Evolutionary conservation across 768 basidiomycete species (phyloP).

Genomic region (Leccinum pellstonianum): DNA sequence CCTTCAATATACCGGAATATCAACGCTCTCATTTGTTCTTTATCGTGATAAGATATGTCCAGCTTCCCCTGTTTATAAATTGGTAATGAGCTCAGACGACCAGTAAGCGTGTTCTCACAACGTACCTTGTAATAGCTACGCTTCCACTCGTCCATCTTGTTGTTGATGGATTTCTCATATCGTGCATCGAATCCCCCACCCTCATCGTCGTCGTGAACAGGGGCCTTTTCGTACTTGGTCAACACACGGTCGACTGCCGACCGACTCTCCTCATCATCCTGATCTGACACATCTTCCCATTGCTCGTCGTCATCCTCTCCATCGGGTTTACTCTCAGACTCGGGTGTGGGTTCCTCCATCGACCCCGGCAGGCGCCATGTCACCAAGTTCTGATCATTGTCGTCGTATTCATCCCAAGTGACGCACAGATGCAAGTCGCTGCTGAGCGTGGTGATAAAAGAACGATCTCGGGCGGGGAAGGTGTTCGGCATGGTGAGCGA

Average conservation of each 20-base stretch:
- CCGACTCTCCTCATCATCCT: slow-evolving; percentile 66
- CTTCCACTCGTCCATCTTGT: slow-evolving; percentile 95
- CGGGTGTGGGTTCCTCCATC: slow-evolving; percentile 34
- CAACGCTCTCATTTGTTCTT: slow-evolving; percentile 66
- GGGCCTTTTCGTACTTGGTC: slow-evolving; percentile 85
- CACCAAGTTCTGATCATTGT: slow-evolving; percentile 74
- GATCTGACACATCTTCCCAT: slow-evolving; percentile 46
- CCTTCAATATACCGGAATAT: slow-evolving; percentile 87
- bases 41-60: slow-evolving; percentile 71
- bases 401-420: slow-evolving; percentile 94
- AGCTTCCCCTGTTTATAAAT: slow-evolving; percentile 70
- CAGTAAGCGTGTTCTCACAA: slow-evolving; percentile 31
- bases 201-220: slow-evolving; percentile 67
- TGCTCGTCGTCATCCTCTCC: slow-evolving; percentile 53
- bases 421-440: slow-evolving; percentile 74
- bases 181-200: slow-evolving; percentile 76
- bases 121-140: slow-evolving; percentile 84
- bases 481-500: slow-evolving; percentile 71
- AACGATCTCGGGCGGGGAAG: slow-evolving; percentile 77
- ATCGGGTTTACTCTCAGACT: slow-evolving; percentile 34
- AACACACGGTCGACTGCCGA: slow-evolving; percentile 81
- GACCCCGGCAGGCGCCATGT: slow-evolving; percentile 61
- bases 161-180: slow-evolving; percentile 66
- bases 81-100: slow-evolving; percentile 13
- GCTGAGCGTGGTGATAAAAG: slow-evolving; percentile 75